phyloP scores from a whole-genome alignment of 129 eudicot genomes.

The Tagetes patula region DNA sequence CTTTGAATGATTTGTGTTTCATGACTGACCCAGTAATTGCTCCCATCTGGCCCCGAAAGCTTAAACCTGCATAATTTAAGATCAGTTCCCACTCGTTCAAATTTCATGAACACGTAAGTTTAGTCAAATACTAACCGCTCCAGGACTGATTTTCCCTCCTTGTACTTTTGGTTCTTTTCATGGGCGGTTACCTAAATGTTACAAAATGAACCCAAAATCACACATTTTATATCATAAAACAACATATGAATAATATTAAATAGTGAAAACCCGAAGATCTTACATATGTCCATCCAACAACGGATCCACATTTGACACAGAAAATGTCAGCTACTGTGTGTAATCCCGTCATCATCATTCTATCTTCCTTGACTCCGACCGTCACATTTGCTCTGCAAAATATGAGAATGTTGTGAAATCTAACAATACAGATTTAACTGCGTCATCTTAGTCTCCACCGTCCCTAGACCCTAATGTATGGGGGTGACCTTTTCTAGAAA shows the following conservation, averaged over 20 bases:
- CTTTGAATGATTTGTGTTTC: slow-evolving; percentile 12
- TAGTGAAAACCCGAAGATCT: slow-evolving; percentile 32
- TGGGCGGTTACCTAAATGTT: slow-evolving; percentile 75
- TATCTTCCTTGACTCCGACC: slow-evolving; percentile 72
- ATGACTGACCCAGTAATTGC: slow-evolving; percentile 11
- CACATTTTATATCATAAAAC: slow-evolving; percentile 1
- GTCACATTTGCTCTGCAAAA: slow-evolving; percentile 76
- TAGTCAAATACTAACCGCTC: slow-evolving; percentile 50
- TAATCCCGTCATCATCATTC: slow-evolving; percentile 97
- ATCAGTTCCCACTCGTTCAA: neutral
- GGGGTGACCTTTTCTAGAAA: too few relatives aligned
- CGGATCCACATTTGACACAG: slow-evolving; percentile 89
- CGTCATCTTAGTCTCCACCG: too few relatives aligned
- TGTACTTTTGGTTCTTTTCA: slow-evolving; percentile 88
- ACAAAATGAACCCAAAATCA: neutral
- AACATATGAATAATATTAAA: slow-evolving; percentile 3
- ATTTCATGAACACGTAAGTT: slow-evolving; percentile 1
- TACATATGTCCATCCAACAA: slow-evolving; percentile 97
- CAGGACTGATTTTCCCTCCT: slow-evolving; percentile 93
- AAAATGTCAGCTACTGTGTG: slow-evolving; percentile 97
- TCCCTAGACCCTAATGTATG: too few relatives aligned
- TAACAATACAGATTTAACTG: neutral
- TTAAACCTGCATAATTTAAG: slow-evolving; percentile 5
- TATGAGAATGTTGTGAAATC: neutral
- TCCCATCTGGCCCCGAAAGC: slow-evolving; percentile 14